Evolutionary conservation across 495 filamentous ascomycete species (phyloP), one percentile per base, ranked within the genome.

Genomic region (Aspergillus coremiiformis): DNA sequence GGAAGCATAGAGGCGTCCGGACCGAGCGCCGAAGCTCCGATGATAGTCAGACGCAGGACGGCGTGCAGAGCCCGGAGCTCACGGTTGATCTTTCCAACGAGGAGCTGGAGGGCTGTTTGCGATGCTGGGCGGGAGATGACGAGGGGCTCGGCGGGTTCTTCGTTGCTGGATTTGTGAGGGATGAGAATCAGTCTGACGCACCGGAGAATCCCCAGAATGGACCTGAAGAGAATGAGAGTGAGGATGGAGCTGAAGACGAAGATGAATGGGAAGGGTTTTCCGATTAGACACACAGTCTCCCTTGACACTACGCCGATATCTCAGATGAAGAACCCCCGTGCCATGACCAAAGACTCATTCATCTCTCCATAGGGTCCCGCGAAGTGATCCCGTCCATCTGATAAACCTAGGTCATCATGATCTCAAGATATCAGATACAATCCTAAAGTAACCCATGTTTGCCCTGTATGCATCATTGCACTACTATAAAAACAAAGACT

Each of bases 111-210:
- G 87, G 79, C 4, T 96, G 90, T 63, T 81, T 98, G 21, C 70
- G 93, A 47, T 90, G 88, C 47, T 80, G 84, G 58, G 83, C 89
- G 57, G 87, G 84, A 30, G 89, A 87, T 58, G 84, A 82, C 19
- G 80, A 88, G 41, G 90, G 89, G 0, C 83, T 82, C 7, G 82
- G 85, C 52, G 85, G 85, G 1, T 89, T 89, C 63, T 89, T 89
- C 55, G 82, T 87, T 47, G 82, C 73, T 43, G 82, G 75, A 8
- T 83, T 89, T 66, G 71, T 84, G 11, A 72, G 83, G 54, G 77
- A 83, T 54, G 54, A 45, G 37, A 32, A n/a, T 47, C 33, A 35
- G 23, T 53, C 26, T 12, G 51, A 44, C 39, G 21, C 19, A 41
- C 27, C 1, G 5, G 27, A 24, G 9, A 33, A 24, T 21, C 19